phyloP scores from a whole-genome alignment of 192 early-diverging fungal species.

The Anaeromyces robustus region DNA sequence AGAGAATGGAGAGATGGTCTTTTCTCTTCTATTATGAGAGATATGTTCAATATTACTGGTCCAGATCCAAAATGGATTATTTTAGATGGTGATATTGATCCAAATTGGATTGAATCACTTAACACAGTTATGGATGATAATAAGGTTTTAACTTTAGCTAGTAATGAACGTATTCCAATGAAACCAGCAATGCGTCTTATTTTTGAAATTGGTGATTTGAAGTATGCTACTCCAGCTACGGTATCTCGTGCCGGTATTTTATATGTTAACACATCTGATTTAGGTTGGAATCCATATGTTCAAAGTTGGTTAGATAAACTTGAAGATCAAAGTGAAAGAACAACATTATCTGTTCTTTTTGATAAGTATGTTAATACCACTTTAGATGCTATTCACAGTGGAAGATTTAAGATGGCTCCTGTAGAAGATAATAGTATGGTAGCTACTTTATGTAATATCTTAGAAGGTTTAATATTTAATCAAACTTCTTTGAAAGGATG shows the following conservation, averaged over 20 bases:
- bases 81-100: constrained; percentile 45
- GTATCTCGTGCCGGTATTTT: constrained; percentile 53
- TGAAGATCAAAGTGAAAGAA: constrained; percentile 41
- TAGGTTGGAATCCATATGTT: constrained; percentile 51
- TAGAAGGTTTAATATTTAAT: constrained; percentile 42
- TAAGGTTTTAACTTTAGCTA: constrained; percentile 46
- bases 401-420: constrained; percentile 40
- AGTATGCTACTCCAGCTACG: constrained; percentile 55
- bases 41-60: constrained; percentile 33
- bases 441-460: constrained; percentile 36
- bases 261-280: constrained; percentile 40
- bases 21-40: constrained; percentile 44
- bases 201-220: constrained; percentile 48
- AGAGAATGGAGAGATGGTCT: constrained; percentile 55
- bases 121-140: constrained; percentile 59
- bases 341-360: constrained; percentile 36
- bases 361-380: constrained; percentile 43
- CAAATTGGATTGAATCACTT: constrained; percentile 51
- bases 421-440: constrained; percentile 51
- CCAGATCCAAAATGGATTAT: constrained; percentile 51
- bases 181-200: constrained; percentile 46
- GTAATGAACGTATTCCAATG: constrained; percentile 49
- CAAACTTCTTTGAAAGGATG: constrained; percentile 47
- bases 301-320: constrained; percentile 51
- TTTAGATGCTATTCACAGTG: constrained; percentile 33